Evolutionary conservation across 2,329 filamentous ascomycete genomes (phyloP), one percentile per base, ranked within the genome.

Genomic region (Gaeumannomyces sp.): DNA sequence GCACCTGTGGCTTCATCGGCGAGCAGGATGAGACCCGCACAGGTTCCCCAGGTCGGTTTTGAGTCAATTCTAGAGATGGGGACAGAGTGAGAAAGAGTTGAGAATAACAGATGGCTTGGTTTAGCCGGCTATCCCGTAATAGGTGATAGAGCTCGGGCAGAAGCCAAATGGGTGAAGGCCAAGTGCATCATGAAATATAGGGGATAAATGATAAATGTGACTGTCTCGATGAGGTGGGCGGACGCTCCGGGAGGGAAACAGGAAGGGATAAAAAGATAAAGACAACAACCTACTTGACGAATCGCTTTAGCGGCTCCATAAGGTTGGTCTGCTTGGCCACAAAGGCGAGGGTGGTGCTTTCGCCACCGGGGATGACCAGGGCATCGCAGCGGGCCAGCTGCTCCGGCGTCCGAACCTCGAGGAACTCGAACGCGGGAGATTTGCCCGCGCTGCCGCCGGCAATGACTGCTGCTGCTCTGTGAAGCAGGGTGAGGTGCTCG

Each of bases 331-430:
- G 85, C 28, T 87, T 87, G 4, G 95, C 95, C 22, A 97, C 91
- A 35, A 97, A 84, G 14, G 92, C 92, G 70, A 99, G 96, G 4
- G 94, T 89, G 1, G 95, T 98, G 77, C 92, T 97, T 77, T 99
- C 95, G 67, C 95, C 95, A 63, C 95, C 95, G 3, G 95, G 95
- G 60, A 99, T 87, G 73, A 99, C 87, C 59, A 99, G 83, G 31
- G 87, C 94, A 76, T 94, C 87, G 77, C 93, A 98, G 70, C 74
- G 76, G 5, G 83, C 79, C 38, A 99, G 83, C 71, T 97, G 84
- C 8, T 81, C 78, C 2, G 85, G 79, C 8, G 89, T 97, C 66
- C 94, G 89, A 60, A 98, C 92, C 76, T 97, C 89, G 68, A 89
- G 81, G 73, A 95, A 91, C 31, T 76, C 73, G 78, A 91, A 88